Percentiles rank a stretch among this genome's conserved stretches.
Evolutionary conservation across 345 rosid genomes (phyloP).

Genomic region (Gossypium mustelinum): DNA sequence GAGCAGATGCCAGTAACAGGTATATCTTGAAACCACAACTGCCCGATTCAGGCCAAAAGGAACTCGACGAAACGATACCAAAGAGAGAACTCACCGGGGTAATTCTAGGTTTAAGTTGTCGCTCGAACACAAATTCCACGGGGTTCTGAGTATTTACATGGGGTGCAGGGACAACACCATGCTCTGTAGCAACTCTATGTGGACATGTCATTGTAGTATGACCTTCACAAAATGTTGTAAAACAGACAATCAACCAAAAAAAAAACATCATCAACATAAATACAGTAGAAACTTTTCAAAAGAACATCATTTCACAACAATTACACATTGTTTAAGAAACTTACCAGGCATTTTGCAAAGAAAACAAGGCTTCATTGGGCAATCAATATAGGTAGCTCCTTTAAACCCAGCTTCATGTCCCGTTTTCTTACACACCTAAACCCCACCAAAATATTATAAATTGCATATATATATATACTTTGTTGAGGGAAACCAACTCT

Average conservation of each 20-base stretch:
- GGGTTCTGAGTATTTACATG: conserved; percentile 50
- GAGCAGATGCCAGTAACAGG: background rate
- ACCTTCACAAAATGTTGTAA: conserved; percentile 40
- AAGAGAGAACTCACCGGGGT: conserved; percentile 35
- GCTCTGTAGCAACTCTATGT: conserved; percentile 60
- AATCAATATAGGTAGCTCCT: conserved; percentile 90
- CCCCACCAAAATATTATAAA: conserved; percentile 1
- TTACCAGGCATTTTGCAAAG: conserved; percentile 96
- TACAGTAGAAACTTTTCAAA: background rate
- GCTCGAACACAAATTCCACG: conserved; percentile 64
- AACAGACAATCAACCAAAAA: background rate
- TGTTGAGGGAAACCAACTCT: background rate
- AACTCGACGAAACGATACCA: too few species aligned
- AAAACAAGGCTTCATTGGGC: conserved; percentile 96
- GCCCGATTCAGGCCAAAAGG: too few species aligned
- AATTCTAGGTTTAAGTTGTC: conserved; percentile 59
- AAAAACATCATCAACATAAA: background rate
- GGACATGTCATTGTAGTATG: conserved; percentile 91
- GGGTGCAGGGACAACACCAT: conserved; percentile 57
- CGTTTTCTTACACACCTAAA: conserved; percentile 78
- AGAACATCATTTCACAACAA: background rate
- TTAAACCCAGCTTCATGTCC: conserved; percentile 97
- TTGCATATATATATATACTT: background rate
- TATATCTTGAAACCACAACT: background rate
- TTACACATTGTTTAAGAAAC: background rate